Base-by-base conservation (phyloP, 2,329 filamentous ascomycete species). In the Nemania serpens region DNA sequence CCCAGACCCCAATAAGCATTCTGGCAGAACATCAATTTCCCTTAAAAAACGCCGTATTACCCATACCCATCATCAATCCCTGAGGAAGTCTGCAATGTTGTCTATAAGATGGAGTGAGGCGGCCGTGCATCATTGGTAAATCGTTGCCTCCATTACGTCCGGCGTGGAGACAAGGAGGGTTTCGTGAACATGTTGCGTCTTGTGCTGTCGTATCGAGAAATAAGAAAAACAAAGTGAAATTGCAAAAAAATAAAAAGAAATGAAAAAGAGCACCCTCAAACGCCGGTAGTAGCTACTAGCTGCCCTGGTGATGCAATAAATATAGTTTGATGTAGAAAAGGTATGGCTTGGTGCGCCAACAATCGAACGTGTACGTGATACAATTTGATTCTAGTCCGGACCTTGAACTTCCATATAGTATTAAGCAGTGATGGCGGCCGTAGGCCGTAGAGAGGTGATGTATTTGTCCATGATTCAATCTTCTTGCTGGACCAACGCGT, bases 281-380 rank as follows among this genome's bases (percentile, higher is more conserved):
- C 62, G 59, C 53, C 62, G 53, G 48, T 50, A 42, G 13, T 53
- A 58, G 52, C 49, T 52, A 37, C 33, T 18, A 20, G 25, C 29
- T 59, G 52, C 52, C 60, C 62, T 53, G 50, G 59, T 63, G 54
- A 69, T 69, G 67, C 60, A 68, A 64, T 54, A 29, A 59, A 56
- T 58, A 42, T 55, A 46, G 63, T 57, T 58, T 66, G 65, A 61
- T 63, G 66, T 59, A 53, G 55, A 56, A 51, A 50, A 18, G 50
- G n/a, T 34, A 39, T 39, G 36, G 36, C n/a, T 53, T 49, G 65
- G 55, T 54, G 58, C 58, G 59, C 46, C 62, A 36, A 56, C 20
- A 53, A 49, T 37, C 29, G 29, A 57, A 59, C 45, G 20, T 25
- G 34, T 37, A n/a, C 34, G 29, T 54, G 46, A 45, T 50, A 50